These are phyloP conservation scores for Mycena chlorophos DNA, from an alignment of 768 basidiomycete genomes.

Conservation along the genomic window DNA sequence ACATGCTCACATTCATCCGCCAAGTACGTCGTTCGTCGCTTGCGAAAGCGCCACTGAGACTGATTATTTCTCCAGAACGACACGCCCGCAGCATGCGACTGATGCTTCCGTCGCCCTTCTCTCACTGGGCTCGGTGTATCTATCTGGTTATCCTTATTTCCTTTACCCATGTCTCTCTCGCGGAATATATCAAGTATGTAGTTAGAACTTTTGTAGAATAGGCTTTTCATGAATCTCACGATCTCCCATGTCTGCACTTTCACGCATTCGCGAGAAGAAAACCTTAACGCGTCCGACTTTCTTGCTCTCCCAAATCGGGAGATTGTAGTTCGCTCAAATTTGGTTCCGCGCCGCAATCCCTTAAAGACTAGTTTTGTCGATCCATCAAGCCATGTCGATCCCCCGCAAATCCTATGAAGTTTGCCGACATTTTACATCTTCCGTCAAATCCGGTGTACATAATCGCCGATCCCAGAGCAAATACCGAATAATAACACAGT, in stretches of 20 bases:
- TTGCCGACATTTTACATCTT: no score
- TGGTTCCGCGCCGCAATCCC: background rate
- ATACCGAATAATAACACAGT: conserved; percentile 18
- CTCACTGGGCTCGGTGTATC: conserved; percentile 14
- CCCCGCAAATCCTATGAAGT: background rate
- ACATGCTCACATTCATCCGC: conserved; percentile 67
- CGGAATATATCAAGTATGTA: conserved; percentile 1
- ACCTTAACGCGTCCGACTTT: background rate
- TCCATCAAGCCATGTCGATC: background rate
- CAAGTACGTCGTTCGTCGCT: conserved; percentile 7
- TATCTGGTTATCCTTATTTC: conserved; percentile 21
- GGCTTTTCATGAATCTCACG: conserved; percentile 14
- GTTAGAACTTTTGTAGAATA: conserved; percentile 18
- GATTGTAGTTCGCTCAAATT: background rate
- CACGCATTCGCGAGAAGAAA: background rate
- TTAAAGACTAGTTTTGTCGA: background rate
- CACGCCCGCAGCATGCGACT: conserved; percentile 50
- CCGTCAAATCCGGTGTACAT: background rate
- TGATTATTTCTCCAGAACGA: conserved; percentile 43
- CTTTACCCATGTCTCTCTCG: conserved; percentile 2
- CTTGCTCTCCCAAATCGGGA: background rate
- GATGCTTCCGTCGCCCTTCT: conserved; percentile 19
- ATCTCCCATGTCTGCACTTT: background rate
- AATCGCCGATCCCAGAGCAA: background rate
- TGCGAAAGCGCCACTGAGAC: background rate